Evolutionary conservation across 2,329 filamentous ascomycete species (phyloP).

Genomic region (Chaetomiaceae sp.): DNA sequence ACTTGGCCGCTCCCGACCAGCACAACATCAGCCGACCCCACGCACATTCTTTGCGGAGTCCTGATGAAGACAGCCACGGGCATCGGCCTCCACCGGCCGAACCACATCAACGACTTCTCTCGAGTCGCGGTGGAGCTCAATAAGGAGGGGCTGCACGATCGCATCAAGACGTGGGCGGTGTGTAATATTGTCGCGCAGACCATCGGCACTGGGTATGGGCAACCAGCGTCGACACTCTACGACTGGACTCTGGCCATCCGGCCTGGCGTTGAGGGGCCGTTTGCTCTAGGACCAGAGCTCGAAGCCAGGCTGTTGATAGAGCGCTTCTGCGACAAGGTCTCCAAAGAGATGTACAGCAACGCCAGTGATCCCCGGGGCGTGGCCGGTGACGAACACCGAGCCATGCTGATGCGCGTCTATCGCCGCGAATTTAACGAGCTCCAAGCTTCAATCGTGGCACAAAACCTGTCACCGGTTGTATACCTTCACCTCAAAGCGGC

Average conservation of each 20-base stretch:
- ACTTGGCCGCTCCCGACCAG: slow-evolving; percentile 81
- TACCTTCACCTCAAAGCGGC: slow-evolving; percentile 68
- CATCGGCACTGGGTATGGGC: slow-evolving; percentile 77
- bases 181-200: slow-evolving; percentile 81
- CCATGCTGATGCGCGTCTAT: slow-evolving; percentile 62
- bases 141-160: slow-evolving; percentile 72
- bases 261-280: slow-evolving; percentile 54
- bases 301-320: slow-evolving; percentile 67
- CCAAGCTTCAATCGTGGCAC: slow-evolving; percentile 55
- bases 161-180: slow-evolving; percentile 76
- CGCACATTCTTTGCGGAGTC: slow-evolving; percentile 73
- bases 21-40: slow-evolving; percentile 73
- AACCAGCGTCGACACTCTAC: slow-evolving; percentile 72
- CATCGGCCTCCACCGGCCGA: slow-evolving; percentile 75
- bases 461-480: slow-evolving; percentile 53
- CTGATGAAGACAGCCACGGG: slow-evolving; percentile 87
- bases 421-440: slow-evolving; percentile 61
- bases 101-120: slow-evolving; percentile 78
- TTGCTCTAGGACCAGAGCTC: slow-evolving; percentile 56
- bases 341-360: slow-evolving; percentile 75
- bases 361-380: slow-evolving; percentile 67
- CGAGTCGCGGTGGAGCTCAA: slow-evolving; percentile 69
- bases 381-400: slow-evolving; percentile 61
- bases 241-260: slow-evolving; percentile 66
- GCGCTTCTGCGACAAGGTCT: slow-evolving; percentile 71